Conservation (phyloP, 2,329 filamentous ascomycete species). For the Tolypocladium capitatum region DNA sequence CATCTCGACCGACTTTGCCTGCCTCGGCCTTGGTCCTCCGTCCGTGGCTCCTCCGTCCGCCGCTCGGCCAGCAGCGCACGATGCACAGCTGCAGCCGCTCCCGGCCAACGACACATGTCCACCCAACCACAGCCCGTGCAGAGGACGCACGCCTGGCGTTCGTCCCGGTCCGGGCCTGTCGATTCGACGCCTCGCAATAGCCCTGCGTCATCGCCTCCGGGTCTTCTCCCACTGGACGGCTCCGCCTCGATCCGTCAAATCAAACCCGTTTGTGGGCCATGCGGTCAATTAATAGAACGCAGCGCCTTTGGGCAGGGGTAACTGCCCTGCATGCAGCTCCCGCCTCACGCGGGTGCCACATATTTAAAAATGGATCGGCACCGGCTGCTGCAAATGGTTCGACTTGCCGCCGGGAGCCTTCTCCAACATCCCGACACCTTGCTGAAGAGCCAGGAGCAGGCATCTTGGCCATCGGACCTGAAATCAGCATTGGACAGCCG, state of each 20-base stretch:
- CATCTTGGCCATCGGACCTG: neutral
- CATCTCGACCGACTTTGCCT: too few species aligned
- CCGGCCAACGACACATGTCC: neutral
- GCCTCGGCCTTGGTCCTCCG: neutral
- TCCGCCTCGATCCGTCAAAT: too few species aligned
- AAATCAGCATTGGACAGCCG: neutral
- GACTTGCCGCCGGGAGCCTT: neutral
- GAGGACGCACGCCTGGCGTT: neutral
- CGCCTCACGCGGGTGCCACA: neutral
- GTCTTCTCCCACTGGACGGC: neutral
- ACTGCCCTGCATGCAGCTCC: neutral
- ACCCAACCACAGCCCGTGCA: too few species aligned
- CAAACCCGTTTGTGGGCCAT: too few species aligned
- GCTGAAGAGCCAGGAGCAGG: neutral
- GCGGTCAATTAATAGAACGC: neutral
- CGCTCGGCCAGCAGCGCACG: too few species aligned
- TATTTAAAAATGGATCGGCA: neutral
- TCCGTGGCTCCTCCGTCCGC: too few species aligned
- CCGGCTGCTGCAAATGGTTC: neutral
- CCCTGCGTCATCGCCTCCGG: neutral
- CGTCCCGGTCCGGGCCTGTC: neutral
- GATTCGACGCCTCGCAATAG: neutral
- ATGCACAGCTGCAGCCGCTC: neutral
- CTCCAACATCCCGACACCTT: neutral
- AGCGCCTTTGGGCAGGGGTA: neutral